These are phyloP conservation scores for Leccinum fuscescens DNA, from an alignment of 1,284 basidiomycete species.

Conservation along the genomic window DNA sequence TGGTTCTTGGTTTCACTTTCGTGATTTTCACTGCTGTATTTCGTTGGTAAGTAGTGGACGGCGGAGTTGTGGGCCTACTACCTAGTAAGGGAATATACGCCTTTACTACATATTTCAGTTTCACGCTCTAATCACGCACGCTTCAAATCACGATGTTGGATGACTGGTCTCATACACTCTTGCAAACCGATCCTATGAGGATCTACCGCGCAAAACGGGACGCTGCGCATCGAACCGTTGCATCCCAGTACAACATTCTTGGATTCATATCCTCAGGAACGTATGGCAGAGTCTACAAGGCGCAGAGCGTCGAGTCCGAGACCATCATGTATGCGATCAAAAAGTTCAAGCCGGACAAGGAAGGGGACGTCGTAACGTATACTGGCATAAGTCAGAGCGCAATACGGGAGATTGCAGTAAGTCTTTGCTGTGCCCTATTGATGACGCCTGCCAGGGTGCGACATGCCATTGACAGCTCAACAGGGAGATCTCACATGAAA, in stretches of 20 bases:
- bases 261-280: constrained; percentile 99
- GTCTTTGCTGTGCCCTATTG: constrained; percentile 32
- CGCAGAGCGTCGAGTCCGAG: constrained; percentile 69
- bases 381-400: constrained; percentile 98
- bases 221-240: constrained; percentile 61
- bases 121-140: background rate
- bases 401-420: constrained; percentile 90
- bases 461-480: constrained; percentile 62
- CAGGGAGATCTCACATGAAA: constrained; percentile 90
- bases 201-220: constrained; percentile 82
- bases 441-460: background rate
- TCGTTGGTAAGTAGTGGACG: background rate
- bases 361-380: constrained; percentile 90
- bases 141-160: constrained; percentile 17
- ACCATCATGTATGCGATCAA: constrained; percentile 90
- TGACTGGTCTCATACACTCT: constrained; percentile 38
- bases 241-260: constrained; percentile 85
- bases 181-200: constrained; percentile 75
- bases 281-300: constrained; percentile 98
- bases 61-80: background rate
- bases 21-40: background rate
- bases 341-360: constrained; percentile 99
- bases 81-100: background rate
- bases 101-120: background rate
- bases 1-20: background rate